These are phyloP conservation scores for Chaetomium globosum DNA, from an alignment of 2,329 filamentous ascomycete genomes.

Conservation along the genomic window DNA sequence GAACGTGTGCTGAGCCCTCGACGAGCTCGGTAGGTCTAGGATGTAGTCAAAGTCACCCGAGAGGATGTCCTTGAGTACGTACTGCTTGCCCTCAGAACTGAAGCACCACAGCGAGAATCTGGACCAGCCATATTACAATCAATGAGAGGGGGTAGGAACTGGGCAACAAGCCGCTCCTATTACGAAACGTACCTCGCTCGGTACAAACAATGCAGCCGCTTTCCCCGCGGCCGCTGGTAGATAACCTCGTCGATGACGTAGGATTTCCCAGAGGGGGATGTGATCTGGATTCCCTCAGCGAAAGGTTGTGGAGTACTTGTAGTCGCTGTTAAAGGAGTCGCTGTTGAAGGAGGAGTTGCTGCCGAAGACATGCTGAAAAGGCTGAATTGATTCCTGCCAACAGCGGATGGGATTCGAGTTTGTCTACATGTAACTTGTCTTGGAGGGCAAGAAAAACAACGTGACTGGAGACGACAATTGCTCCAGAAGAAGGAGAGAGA, in stretches of 20 bases:
- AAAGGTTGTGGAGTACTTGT: constrained; percentile 11
- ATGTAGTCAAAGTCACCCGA: constrained; percentile 22
- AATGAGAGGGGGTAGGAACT: background rate
- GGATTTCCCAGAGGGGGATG: constrained; percentile 10
- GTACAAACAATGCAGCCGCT: constrained; percentile 18
- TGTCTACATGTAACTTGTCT: background rate
- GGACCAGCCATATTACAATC: constrained; percentile 9
- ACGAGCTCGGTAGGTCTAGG: constrained; percentile 15
- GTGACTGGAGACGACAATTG: constrained; percentile 1
- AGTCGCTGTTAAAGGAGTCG: constrained; percentile 11
- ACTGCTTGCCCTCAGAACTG: constrained; percentile 22
- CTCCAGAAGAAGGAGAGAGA: background rate
- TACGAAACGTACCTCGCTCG: constrained; percentile 14
- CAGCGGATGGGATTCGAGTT: background rate
- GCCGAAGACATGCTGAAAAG: constrained; percentile 5
- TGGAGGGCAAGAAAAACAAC: constrained; percentile 9
- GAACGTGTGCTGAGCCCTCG: constrained; percentile 17
- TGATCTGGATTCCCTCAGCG: constrained; percentile 14
- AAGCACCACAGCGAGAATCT: background rate
- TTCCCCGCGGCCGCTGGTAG: constrained; percentile 17
- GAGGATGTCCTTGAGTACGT: constrained; percentile 23
- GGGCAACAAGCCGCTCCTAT: background rate
- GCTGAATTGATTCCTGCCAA: background rate
- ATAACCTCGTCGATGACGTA: constrained; percentile 20
- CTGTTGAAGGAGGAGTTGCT: constrained; percentile 1